Base-by-base conservation (phyloP, 2,329 filamentous ascomycete species). In the Ceratocystis lukuohia region DNA sequence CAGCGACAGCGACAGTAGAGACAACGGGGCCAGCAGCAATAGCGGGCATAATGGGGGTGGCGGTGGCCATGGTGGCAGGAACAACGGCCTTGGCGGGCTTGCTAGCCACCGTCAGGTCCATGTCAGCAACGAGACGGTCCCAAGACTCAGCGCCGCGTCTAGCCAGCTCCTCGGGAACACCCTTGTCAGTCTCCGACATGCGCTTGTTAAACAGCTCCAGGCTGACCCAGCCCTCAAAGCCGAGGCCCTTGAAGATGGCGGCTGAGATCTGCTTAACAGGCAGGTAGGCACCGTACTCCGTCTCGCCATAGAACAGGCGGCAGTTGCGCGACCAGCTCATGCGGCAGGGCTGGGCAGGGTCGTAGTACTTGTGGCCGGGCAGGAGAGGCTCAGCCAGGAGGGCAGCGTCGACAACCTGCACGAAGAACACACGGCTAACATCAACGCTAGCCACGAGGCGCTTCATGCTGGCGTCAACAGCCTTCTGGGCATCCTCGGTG, bases 291-390 rank as follows among this genome's bases (percentile, higher is more conserved):
- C 86, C 86, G 1, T 78, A 74, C 2, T 84, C 78, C 59, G 78
- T 75, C 73, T 89, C 87, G 22, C 76, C 75, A 62, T 77, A 77
- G 57, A 78, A 77, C 1, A 91, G 2, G 20, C 89, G 78, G 69
- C 86, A 88, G 72, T 91, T 91, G 20, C 89, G 71, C 0, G 74
- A 89, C 89, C 89, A 93, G 71, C 82, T 89, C 89, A 93, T 92
- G 2, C 86, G 76, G 0, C 72, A 6, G 0, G 75, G 76, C 69
- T 77, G 75, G 33, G 71, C 72, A 0, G 69, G 48, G 68, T 73
- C 69, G 67, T 76, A 74, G 46, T 75, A 76, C 1, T 71, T 68
- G 59, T 78, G 76, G 0, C 72, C 75, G 3, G 78, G 81, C 73
- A 67, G 41, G 5, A 92, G 74, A 0, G 88, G 88, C 10, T 76